phyloP scores from a whole-genome alignment of 2,329 filamentous ascomycete species.

The Xylariaceae sp. region DNA sequence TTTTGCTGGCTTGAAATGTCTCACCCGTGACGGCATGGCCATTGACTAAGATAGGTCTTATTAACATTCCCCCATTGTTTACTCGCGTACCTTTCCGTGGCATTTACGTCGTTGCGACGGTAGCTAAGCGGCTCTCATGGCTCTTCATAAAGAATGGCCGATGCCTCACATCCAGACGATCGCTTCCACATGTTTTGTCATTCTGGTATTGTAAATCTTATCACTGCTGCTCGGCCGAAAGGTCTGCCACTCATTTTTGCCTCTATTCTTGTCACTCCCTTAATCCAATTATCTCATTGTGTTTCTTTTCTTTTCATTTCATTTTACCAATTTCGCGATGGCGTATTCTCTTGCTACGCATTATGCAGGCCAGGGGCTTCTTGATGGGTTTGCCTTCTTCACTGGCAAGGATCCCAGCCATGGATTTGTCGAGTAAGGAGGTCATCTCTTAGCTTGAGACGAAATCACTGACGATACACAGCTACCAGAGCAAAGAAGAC shows the following conservation, averaged over 20 bases:
- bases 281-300: slow-evolving; percentile 10
- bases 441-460: slow-evolving; percentile 18
- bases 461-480: slow-evolving; percentile 18
- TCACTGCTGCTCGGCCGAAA: slow-evolving; percentile 20
- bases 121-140: slow-evolving; percentile 2
- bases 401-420: slow-evolving; percentile 56
- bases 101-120: slow-evolving; percentile 20
- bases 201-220: slow-evolving; percentile 13
- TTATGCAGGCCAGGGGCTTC: slow-evolving; percentile 30
- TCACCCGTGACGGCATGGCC: slow-evolving; percentile 17
- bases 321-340: slow-evolving; percentile 14
- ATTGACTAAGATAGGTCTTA: slow-evolving; percentile 19
- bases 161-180: neutral
- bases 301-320: slow-evolving; percentile 3
- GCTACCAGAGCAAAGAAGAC: slow-evolving; percentile 41
- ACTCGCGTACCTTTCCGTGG: slow-evolving; percentile 19
- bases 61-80: slow-evolving; percentile 24
- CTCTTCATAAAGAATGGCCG: slow-evolving; percentile 19
- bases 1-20: slow-evolving; percentile 17
- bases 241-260: slow-evolving; percentile 15
- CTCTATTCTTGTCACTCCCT: slow-evolving; percentile 26
- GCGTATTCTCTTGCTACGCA: slow-evolving; percentile 30
- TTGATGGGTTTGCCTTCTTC: slow-evolving; percentile 46
- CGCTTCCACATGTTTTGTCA: slow-evolving; percentile 6
- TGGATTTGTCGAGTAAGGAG: slow-evolving; percentile 63